Evolutionary conservation across 805 yeast genomes (phyloP).

Genomic region (Groenewaldozyma tartarivorans): DNA sequence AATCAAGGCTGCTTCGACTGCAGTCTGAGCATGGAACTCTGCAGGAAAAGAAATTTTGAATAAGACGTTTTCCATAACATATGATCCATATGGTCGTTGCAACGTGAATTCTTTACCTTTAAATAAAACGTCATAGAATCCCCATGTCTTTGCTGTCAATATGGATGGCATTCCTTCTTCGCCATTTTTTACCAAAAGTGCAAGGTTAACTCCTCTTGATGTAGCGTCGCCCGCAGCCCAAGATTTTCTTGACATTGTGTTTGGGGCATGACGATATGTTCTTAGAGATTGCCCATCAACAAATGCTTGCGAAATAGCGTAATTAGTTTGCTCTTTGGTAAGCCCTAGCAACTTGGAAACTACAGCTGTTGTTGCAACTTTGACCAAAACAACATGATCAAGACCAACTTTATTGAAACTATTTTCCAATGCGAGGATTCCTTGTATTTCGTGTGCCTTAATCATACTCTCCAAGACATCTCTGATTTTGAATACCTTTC

Average conservation of each 20-base stretch:
- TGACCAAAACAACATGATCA: slow-evolving; percentile 51
- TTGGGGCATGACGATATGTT: slow-evolving; percentile 57
- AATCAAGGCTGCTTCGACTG: slow-evolving; percentile 48
- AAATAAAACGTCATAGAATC: slow-evolving; percentile 53
- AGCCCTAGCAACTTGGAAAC: slow-evolving; percentile 47
- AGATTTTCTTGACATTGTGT: slow-evolving; percentile 52
- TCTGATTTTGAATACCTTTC: slow-evolving; percentile 35
- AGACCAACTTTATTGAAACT: slow-evolving; percentile 51
- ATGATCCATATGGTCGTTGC: slow-evolving; percentile 45
- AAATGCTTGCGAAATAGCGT: slow-evolving; percentile 50
- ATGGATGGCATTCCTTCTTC: slow-evolving; percentile 50
- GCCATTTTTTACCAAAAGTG: slow-evolving; percentile 42
- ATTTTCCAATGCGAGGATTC: slow-evolving; percentile 48
- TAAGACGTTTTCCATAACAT: slow-evolving; percentile 54
- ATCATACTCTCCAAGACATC: slow-evolving; percentile 50
- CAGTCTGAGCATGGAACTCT: slow-evolving; percentile 58
- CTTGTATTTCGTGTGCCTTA: slow-evolving; percentile 57
- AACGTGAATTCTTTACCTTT: slow-evolving; percentile 43
- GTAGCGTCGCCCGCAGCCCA: slow-evolving; percentile 65
- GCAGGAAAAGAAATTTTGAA: slow-evolving; percentile 59
- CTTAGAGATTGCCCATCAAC: slow-evolving; percentile 51
- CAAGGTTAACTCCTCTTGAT: slow-evolving; percentile 49
- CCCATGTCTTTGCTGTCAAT: slow-evolving; percentile 51
- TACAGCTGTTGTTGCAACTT: slow-evolving; percentile 53
- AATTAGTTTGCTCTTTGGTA: slow-evolving; percentile 40